Base-by-base conservation (phyloP, 345 rosid genomes). In the Acer campestre region DNA sequence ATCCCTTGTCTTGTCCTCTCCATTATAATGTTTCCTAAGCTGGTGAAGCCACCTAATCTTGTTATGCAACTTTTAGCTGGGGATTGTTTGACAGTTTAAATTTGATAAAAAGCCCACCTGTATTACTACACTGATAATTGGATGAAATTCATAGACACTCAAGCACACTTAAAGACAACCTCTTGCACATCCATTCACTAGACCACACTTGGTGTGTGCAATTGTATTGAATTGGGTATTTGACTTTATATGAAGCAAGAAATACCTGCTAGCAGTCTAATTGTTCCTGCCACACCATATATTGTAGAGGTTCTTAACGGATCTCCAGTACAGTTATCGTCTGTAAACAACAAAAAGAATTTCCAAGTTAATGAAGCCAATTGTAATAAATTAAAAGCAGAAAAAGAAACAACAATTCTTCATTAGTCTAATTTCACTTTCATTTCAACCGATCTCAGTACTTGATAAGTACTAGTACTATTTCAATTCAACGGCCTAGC, bases 211-310 rank as follows among this genome's bases (percentile, higher is more conserved):
- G 49, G 42, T 38, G 44, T 14, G 35, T 63, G 38, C 67, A 58
- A 1, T 55, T 16, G 71, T 16, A 44, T 77, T 16, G 6, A 74
- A 77, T 22, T 40, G 14, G 67, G 44, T 55, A 65, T 62, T 55
- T 75, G 7, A 61, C 14, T 18, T 70, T 35, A 77, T 56, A 35
- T 20, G 23, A 13, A 61, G 35, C 62, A 75, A 73, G 14, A 53
- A 8, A 44, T 82, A 95, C 99, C 99, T 81, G 97, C 95, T 51
- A 93, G 81, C 78, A 95, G 85, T 80, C 94, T 84, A 82, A 95
- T 95, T 59, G 94, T 90, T 78, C 97, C 99, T 48, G 85, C 98
- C 10, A 95, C 95, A 1, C 99, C 99, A 55, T 87, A 91, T 61
- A 95, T 87, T 59, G 78, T 86, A 44, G 92, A 88, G 40, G 86